These are phyloP conservation scores for Leccinum rimulosum DNA, from an alignment of 768 basidiomycete genomes.

Conservation along the genomic window DNA sequence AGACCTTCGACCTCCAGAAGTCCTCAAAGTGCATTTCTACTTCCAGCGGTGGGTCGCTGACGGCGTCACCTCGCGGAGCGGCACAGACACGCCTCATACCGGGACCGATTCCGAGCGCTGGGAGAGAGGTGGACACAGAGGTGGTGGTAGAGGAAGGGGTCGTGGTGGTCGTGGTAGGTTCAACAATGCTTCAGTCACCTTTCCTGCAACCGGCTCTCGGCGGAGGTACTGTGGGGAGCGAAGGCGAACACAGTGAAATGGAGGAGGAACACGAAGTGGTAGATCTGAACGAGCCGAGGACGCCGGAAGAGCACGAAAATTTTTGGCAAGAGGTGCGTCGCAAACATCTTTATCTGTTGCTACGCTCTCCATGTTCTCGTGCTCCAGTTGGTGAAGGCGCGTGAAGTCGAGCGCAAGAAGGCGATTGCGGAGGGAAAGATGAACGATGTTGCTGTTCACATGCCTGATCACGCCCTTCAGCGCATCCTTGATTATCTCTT, in stretches of 20 bases:
- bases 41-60: slow-evolving; percentile 60
- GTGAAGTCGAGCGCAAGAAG: slow-evolving; percentile 66
- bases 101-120: slow-evolving; percentile 50
- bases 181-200: slow-evolving; percentile 39
- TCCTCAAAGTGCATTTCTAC: slow-evolving; percentile 69
- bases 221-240: slow-evolving; percentile 22
- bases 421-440: slow-evolving; percentile 85
- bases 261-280: no score
- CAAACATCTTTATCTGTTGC: slow-evolving; percentile 7
- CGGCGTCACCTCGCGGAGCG: slow-evolving; percentile 32
- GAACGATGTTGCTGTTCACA: slow-evolving; percentile 49
- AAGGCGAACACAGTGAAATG: no score
- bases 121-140: slow-evolving; percentile 61
- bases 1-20: slow-evolving; percentile 82
- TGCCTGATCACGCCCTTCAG: slow-evolving; percentile 35
- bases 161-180: slow-evolving; percentile 37
- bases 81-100: slow-evolving; percentile 35
- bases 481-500: slow-evolving; percentile 92
- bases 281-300: slow-evolving; percentile 42
- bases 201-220: slow-evolving; percentile 29
- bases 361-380: slow-evolving; percentile 22
- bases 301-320: slow-evolving; percentile 60
- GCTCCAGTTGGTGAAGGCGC: slow-evolving; percentile 64
- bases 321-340: slow-evolving; percentile 70
- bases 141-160: slow-evolving; percentile 47